Percentiles rank a stretch among this genome's conserved stretches.
Conservation (phyloP, 2,329 filamentous ascomycete genomes). For the Arthrobotrys pseudoclavata region DNA sequence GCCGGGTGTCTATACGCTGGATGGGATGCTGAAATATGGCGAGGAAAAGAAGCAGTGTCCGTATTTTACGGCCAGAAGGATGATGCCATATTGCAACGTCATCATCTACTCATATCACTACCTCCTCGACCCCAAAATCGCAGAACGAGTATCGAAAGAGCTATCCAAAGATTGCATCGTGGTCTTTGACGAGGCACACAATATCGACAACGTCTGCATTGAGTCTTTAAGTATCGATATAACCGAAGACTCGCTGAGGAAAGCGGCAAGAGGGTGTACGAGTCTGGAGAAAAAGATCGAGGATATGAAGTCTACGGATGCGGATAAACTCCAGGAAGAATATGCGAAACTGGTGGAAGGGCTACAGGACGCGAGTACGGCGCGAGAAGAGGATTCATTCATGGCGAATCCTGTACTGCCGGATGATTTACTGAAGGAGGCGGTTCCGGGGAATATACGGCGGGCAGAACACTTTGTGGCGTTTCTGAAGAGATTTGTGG, state of each 20-base stretch:
- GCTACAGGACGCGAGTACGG: conserved; percentile 86
- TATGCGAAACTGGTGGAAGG: conserved; percentile 96
- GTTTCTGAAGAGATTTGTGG: conserved; percentile 95
- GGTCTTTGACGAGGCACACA: conserved; percentile 98
- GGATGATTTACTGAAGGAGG: conserved; percentile 93
- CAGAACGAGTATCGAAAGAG: conserved; percentile 92
- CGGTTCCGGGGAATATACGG: conserved; percentile 94
- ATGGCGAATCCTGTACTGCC: conserved; percentile 96
- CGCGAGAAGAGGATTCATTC: conserved; percentile 91
- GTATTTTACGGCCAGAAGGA: conserved; percentile 93
- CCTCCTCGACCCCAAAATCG: conserved; percentile 96
- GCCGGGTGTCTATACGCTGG: conserved; percentile 94
- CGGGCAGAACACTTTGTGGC: conserved; percentile 95
- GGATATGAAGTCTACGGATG: conserved; percentile 96
- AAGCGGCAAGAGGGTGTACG: conserved; percentile 88
- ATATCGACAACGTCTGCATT: conserved; percentile 99
- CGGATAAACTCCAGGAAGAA: conserved; percentile 92
- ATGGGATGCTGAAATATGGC: conserved; percentile 87
- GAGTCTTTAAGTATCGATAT: conserved; percentile 97
- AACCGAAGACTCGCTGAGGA: conserved; percentile 92
- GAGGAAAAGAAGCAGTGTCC: conserved; percentile 97
- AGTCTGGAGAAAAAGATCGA: conserved; percentile 91
- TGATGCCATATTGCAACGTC: conserved; percentile 99
- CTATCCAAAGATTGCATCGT: conserved; percentile 98
- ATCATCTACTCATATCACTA: conserved; percentile 99